These are phyloP conservation scores for Allantophomopsis cytisporea DNA, from an alignment of 2,329 filamentous ascomycete species.

Conservation along the genomic window DNA sequence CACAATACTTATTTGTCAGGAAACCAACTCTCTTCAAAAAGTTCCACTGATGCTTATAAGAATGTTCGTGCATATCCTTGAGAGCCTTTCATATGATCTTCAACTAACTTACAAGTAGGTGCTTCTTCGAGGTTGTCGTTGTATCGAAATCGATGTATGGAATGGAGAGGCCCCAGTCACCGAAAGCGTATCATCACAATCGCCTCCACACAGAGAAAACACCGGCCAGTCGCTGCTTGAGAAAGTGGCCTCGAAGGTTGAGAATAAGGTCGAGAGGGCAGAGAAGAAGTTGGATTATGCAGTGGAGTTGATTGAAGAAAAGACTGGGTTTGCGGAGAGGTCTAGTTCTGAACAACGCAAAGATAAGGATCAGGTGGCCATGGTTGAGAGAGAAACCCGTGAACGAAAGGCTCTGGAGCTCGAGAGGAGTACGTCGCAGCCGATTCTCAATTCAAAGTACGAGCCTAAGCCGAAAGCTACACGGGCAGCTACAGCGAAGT, in stretches of 20 bases:
- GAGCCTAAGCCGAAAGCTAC: no score
- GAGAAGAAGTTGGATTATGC: constrained; percentile 13
- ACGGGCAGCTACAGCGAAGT: no score
- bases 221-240: no score
- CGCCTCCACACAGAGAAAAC: constrained; percentile 16
- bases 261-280: constrained; percentile 10
- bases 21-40: constrained; percentile 69
- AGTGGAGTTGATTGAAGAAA: constrained; percentile 1
- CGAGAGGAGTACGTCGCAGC: not conserved
- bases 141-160: constrained; percentile 93
- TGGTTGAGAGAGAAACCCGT: no score
- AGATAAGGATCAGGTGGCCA: constrained; percentile 3
- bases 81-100: constrained; percentile 1
- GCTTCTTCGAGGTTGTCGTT: constrained; percentile 66
- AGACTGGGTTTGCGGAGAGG: constrained; percentile 6
- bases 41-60: constrained; percentile 66
- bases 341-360: not conserved
- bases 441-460: no score
- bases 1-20: constrained; percentile 90
- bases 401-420: constrained; percentile 5
- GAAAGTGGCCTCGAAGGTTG: no score
- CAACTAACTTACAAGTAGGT: constrained; percentile 30
- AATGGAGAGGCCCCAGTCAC: constrained; percentile 43
- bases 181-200: constrained; percentile 5
- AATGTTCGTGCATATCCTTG: constrained; percentile 36